A percentile compares a stretch with the other conserved stretches of the same genome.
Evolutionary conservation across 2,329 filamentous ascomycete species (phyloP).

Genomic region (Colletotrichum gloeosporioides): DNA sequence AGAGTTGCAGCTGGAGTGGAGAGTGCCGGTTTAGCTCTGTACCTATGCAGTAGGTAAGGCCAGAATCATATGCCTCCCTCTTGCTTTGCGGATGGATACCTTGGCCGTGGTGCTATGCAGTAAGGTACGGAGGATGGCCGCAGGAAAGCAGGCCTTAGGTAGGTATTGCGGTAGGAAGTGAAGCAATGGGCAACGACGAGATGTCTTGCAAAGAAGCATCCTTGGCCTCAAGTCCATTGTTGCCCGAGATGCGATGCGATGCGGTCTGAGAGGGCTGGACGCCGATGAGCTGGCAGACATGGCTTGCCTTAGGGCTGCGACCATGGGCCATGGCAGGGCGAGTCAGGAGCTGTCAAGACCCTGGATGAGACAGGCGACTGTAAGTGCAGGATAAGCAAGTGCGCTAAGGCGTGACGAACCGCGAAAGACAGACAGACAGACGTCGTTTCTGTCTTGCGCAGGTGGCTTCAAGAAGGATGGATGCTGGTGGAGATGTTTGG

Average conservation of each 20-base stretch:
- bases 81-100: neutral
- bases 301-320: conserved; percentile 20
- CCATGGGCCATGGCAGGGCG: conserved; percentile 1
- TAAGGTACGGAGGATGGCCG: neutral
- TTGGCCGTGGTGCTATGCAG: neutral
- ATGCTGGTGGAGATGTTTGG: neutral
- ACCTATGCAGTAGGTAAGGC: neutral
- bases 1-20: conserved; percentile 9
- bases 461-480: neutral
- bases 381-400: neutral
- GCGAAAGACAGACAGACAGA: neutral
- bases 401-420: neutral
- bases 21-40: neutral
- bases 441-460: neutral
- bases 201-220: neutral
- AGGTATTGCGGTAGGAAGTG: neutral
- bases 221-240: neutral
- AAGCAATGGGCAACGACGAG: neutral
- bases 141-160: neutral
- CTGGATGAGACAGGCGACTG: neutral
- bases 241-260: neutral
- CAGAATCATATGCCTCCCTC: neutral
- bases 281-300: conserved; percentile 16
- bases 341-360: conserved; percentile 6
- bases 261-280: neutral